phyloP scores from a whole-genome alignment of 2,329 filamentous ascomycete genomes.

The Peltaster fructicola region DNA sequence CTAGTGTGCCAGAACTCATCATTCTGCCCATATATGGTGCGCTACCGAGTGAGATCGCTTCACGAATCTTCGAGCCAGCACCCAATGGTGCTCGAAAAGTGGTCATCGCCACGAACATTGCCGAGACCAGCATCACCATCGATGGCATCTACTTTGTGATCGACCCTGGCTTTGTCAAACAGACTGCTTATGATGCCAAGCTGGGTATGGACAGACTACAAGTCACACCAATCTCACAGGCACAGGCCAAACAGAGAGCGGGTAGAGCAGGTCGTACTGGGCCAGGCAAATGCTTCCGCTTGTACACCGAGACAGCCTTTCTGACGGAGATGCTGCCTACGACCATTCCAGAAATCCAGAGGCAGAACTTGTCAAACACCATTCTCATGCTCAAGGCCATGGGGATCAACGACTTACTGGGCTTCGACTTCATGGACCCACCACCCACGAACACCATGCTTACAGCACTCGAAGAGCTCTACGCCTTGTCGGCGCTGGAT shows the following conservation, averaged over 20 bases:
- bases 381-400: conserved; percentile 98
- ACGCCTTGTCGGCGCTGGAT: conserved; percentile 77
- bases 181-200: conserved; percentile 92
- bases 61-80: conserved; percentile 83
- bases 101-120: conserved; percentile 95
- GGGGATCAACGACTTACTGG: conserved; percentile 93
- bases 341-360: conserved; percentile 88
- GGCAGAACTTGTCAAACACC: conserved; percentile 79
- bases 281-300: conserved; percentile 84
- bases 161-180: conserved; percentile 93
- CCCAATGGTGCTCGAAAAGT: conserved; percentile 77
- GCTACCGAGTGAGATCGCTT: conserved; percentile 84
- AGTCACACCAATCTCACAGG: conserved; percentile 90
- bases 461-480: conserved; percentile 85
- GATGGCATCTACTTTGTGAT: conserved; percentile 96
- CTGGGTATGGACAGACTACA: conserved; percentile 94
- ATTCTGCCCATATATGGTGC: conserved; percentile 94
- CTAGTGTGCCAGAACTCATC: conserved; percentile 76
- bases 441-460: conserved; percentile 97
- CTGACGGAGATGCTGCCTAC: conserved; percentile 95
- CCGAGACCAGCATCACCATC: conserved; percentile 94
- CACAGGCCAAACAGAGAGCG: conserved; percentile 85
- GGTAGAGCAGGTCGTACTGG: conserved; percentile 87
- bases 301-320: conserved; percentile 91
- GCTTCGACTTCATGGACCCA: conserved; percentile 98